These are phyloP conservation scores for Nemania sp. DNA, from an alignment of 2,329 filamentous ascomycete species.

Conservation along the genomic window DNA sequence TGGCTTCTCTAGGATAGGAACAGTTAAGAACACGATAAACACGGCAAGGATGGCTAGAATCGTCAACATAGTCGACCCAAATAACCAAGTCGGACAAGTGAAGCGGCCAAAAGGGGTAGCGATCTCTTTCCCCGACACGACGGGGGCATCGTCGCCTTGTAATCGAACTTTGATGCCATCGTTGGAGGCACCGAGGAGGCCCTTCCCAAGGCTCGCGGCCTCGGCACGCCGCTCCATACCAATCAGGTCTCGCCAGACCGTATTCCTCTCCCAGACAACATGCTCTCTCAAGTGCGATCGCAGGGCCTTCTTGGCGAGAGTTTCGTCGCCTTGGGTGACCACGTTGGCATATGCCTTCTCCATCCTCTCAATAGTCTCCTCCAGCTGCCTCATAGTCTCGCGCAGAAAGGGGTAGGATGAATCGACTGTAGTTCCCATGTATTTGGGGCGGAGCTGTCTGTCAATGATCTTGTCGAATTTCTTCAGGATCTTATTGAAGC, in stretches of 20 bases:
- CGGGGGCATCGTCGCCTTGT: constrained; percentile 84
- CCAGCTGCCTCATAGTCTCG: constrained; percentile 76
- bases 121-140: constrained; percentile 73
- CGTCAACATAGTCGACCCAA: constrained; percentile 83
- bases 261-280: constrained; percentile 98
- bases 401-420: constrained; percentile 84
- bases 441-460: constrained; percentile 79
- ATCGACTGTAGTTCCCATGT: constrained; percentile 80
- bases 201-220: constrained; percentile 89
- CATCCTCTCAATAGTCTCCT: constrained; percentile 78
- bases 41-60: constrained; percentile 76
- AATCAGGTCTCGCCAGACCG: constrained; percentile 99
- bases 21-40: constrained; percentile 78
- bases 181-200: constrained; percentile 80
- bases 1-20: constrained; percentile 85
- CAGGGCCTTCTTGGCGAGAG: constrained; percentile 83
- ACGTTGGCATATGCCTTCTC: constrained; percentile 85
- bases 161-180: constrained; percentile 76
- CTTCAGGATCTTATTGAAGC: constrained; percentile 95
- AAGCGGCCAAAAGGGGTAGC: constrained; percentile 84
- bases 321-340: constrained; percentile 83
- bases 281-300: constrained; percentile 93
- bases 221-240: constrained; percentile 96
- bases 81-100: constrained; percentile 81
- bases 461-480: constrained; percentile 98